Conservation (phyloP, 768 basidiomycete genomes). For the Suillus plorans region DNA sequence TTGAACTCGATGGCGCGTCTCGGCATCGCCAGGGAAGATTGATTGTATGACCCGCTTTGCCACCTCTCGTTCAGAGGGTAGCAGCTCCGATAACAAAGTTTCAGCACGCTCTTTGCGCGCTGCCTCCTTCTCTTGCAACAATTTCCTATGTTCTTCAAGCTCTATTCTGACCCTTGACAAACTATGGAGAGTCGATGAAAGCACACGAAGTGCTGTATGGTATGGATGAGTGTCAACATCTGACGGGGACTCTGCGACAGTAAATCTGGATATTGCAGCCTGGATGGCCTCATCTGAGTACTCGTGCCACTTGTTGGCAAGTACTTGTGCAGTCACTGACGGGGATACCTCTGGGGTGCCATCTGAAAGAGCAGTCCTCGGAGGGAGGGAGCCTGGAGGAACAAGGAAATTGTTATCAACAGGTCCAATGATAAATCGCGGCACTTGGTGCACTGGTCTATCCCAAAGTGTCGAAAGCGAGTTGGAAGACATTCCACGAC, state of each 20-base stretch:
- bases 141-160: conserved; percentile 57
- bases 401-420: conserved; percentile 31
- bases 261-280: conserved; percentile 53
- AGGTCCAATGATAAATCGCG: conserved; percentile 44
- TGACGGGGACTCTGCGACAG: conserved; percentile 44
- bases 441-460: conserved; percentile 24
- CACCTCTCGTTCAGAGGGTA: conserved; percentile 61
- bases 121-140: conserved; percentile 59
- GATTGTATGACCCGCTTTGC: conserved; percentile 67
- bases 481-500: conserved; percentile 32
- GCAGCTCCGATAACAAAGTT: conserved; percentile 55
- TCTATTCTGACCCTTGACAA: conserved; percentile 58
- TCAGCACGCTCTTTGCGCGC: conserved; percentile 53
- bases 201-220: conserved; percentile 62
- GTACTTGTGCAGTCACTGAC: conserved; percentile 45
- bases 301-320: conserved; percentile 74
- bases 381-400: conserved; percentile 34
- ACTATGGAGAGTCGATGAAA: conserved; percentile 66
- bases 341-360: conserved; percentile 15
- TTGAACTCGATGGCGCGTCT: conserved; percentile 46
- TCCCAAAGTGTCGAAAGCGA: conserved; percentile 45
- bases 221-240: conserved; percentile 55
- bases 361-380: conserved; percentile 12
- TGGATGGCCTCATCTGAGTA: conserved; percentile 76
- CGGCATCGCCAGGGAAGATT: conserved; percentile 53